Base-by-base conservation (phyloP, 2,329 filamentous ascomycete genomes). In the Sclerotinia subarctica region DNA sequence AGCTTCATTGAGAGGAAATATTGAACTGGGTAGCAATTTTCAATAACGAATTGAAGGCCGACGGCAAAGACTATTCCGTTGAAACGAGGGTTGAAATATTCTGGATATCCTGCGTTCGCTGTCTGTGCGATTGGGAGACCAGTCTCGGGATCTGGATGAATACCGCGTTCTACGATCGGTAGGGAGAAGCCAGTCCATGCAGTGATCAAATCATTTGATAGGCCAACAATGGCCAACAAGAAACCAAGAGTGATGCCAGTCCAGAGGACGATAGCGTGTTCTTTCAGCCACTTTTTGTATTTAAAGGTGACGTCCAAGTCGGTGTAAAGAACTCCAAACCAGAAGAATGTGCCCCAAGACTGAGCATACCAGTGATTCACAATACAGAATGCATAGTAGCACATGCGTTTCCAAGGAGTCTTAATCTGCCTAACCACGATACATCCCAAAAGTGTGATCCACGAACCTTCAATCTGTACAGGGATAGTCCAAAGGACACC, bases 401-500 rank as follows among this genome's bases (percentile, higher is more conserved):
- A 71, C 68, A 81, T 79, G 17, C 82, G 79, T 73, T 83, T 83
- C 80, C 80, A 82, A 0, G 79, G 78, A 0, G 76, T 81, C 70
- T 81, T 82, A 73, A 82, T 79, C 64, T 83, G 80, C 47, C 77
- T 77, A 42, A 83, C 77, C 49, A 83, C 74, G 38, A 83, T 77
- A 3, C 77, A 77, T 47, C 77, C 81, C 7, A 81, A 72, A 2
- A 83, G 73, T 5, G 80, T 78, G 32, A 80, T 74, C 78, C 81
- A 83, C 3, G 81, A 77, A 56, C 79, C 81, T 71, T 83, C 81
- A 2, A 83, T 76, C 70, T 82, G 81, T 0, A 83, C 81, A 0
- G 81, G 81, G 47, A 83, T 82, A 8, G 81, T 83, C 82, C 81
- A 83, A 1, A 83, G 76, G 3, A 83, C 81, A 74, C 81, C 81